Evolutionary conservation across 1,284 basidiomycete species (phyloP), one percentile per base, ranked within the genome.

Genomic region (Ganoderma lingzhi): DNA sequence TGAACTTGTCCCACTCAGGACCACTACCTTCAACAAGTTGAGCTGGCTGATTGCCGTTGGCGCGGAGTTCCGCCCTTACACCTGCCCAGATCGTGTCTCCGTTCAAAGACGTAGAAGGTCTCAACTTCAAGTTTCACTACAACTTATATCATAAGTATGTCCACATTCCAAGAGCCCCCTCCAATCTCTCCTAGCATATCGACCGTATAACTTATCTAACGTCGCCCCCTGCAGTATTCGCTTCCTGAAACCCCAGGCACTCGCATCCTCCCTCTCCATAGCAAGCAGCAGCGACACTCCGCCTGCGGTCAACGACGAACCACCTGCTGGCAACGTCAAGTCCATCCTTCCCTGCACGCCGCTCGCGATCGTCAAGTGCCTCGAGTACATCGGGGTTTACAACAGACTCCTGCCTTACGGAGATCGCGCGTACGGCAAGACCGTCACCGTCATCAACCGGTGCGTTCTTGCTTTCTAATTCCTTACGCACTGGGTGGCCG

Each of bases 311-410:
- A 84, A 85, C 42, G 92, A 93, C 70, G 80, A 85, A 28, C 91
- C 93, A 2, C 95, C 96, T 1, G 81, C 89, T 0, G 95, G 95
- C 17, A 92, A 90, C 71, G 93, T 95, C 77, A 97, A 97, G 81
- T 96, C 95, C 17, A 96, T 99, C 78, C 88, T 99, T 44, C 97
- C 97, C 0, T 99, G 97, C 81, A 99, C 97, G 1, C 97, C 97
- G 0, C 88, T 99, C 32, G 97, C 96, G 1, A 94, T 99, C 78
- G 97, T 97, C 73, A 99, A 99, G 83, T 95, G 92, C 71, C 86
- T 99, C 39, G 97, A 99, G 79, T 87, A 92, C 74, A 86, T 94
- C 58, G 94, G 96, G 15, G 95, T 98, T 17, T 99, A 99, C 85
- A 98, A 98, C 82, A 90, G 83, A 73, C 87, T 98, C 67, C 85